A percentile compares a stretch with the other conserved stretches of the same genome.
Evolutionary conservation across 2,329 filamentous ascomycete species (phyloP).

Genomic region (Calonectria ilicicola): DNA sequence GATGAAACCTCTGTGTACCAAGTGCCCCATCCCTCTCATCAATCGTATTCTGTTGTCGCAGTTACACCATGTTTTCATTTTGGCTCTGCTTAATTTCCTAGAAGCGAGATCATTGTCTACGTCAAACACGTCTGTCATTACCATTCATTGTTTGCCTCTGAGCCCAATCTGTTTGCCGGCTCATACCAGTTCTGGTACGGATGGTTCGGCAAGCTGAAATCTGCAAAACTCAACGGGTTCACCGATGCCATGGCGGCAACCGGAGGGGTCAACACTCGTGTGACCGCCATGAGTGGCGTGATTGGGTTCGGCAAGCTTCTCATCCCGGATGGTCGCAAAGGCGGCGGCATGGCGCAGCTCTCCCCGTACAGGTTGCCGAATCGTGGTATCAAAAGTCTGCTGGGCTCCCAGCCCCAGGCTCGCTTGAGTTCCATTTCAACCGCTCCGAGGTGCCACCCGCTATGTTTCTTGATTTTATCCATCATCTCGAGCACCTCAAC

Average conservation of each 20-base stretch:
- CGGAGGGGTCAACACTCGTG: constrained; percentile 41
- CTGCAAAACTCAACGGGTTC: constrained; percentile 80
- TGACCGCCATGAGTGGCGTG: constrained; percentile 24
- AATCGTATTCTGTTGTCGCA: background rate
- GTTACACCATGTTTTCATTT: background rate
- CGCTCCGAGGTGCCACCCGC: constrained; percentile 81
- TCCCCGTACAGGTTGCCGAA: background rate
- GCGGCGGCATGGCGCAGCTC: constrained; percentile 15
- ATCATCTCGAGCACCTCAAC: constrained; percentile 85
- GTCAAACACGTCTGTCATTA: background rate
- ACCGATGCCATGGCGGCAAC: constrained; percentile 55
- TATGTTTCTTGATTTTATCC: constrained; percentile 78
- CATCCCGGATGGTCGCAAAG: background rate
- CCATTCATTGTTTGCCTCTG: background rate
- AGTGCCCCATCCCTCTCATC: background rate
- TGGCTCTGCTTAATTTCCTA: too few relatives aligned
- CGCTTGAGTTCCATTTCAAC: constrained; percentile 79
- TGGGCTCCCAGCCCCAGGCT: constrained; percentile 77
- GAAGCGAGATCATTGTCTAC: background rate
- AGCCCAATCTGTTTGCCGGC: constrained; percentile 67
- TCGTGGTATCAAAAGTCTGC: constrained; percentile 21
- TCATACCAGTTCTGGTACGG: constrained; percentile 87
- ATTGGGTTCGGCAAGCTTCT: background rate
- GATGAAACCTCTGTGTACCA: background rate
- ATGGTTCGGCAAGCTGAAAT: constrained; percentile 82